Percentiles rank a stretch among this genome's conserved stretches.
phyloP scores from a whole-genome alignment of 2,329 filamentous ascomycete species.

The Epichloe baconii region DNA sequence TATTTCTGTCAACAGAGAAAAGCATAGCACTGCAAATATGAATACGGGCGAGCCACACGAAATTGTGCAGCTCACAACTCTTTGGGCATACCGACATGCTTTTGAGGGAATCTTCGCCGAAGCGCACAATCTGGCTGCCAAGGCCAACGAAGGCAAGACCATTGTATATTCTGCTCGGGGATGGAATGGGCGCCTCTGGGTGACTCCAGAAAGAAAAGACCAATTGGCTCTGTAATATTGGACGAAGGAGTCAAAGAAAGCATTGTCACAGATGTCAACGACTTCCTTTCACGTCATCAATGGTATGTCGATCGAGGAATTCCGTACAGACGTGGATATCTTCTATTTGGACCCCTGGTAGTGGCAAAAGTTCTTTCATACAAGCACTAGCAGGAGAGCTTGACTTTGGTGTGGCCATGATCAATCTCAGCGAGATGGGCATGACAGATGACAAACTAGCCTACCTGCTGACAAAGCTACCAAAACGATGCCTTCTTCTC shows the following conservation, averaged over 20 bases:
- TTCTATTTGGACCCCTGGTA: constrained; percentile 85
- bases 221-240: constrained; percentile 75
- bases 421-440: constrained; percentile 81
- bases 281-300: constrained; percentile 64
- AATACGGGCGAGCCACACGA: constrained; percentile 85
- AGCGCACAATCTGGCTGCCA: constrained; percentile 66
- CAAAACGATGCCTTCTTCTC: constrained; percentile 67
- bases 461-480: constrained; percentile 73
- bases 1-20: constrained; percentile 74
- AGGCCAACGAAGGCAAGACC: constrained; percentile 82
- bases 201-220: constrained; percentile 72
- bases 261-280: constrained; percentile 67
- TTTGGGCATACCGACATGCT: constrained; percentile 78
- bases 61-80: constrained; percentile 79
- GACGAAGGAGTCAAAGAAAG: constrained; percentile 72
- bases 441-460: constrained; percentile 84
- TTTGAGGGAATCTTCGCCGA: constrained; percentile 86
- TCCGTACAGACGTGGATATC: constrained; percentile 78
- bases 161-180: constrained; percentile 74
- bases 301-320: constrained; percentile 96
- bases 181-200: constrained; percentile 80
- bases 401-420: constrained; percentile 83
- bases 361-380: constrained; percentile 92
- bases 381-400: constrained; percentile 87
- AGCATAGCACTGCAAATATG: constrained; percentile 70